These are phyloP conservation scores for Thalassiosira oceanica DNA, from an alignment of 352 stramenopile species.

Conservation along the genomic window DNA sequence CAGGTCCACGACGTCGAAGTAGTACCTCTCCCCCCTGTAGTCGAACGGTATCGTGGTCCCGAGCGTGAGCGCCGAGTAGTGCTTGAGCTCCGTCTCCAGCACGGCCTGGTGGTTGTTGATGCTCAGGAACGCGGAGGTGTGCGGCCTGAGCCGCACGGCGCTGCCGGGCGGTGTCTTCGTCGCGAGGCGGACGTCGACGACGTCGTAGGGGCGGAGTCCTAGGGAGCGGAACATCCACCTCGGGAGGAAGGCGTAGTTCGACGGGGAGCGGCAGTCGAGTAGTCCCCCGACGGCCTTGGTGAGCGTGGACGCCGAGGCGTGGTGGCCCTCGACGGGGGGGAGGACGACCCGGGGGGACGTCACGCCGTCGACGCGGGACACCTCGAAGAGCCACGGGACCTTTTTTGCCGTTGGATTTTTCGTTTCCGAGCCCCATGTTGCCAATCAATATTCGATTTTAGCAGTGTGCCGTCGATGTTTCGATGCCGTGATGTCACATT, in stretches of 20 bases:
- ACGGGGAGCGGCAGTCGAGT: slow-evolving; percentile 76
- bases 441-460: too few relatives aligned
- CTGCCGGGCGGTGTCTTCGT: slow-evolving; percentile 54
- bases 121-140: slow-evolving; percentile 56
- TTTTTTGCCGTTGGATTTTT: too few relatives aligned
- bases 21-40: slow-evolving; percentile 72
- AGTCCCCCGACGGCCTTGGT: slow-evolving; percentile 57
- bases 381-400: slow-evolving; percentile 76
- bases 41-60: slow-evolving; percentile 78
- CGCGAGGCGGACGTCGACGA: slow-evolving; percentile 69
- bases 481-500: too few relatives aligned
- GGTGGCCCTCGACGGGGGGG: slow-evolving; percentile 25
- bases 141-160: slow-evolving; percentile 66
- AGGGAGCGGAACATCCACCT: slow-evolving; percentile 77
- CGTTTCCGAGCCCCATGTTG: too few relatives aligned
- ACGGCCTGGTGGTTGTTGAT: slow-evolving; percentile 79
- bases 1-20: slow-evolving; percentile 80
- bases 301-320: slow-evolving; percentile 27
- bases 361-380: slow-evolving; percentile 62
- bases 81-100: slow-evolving; percentile 78
- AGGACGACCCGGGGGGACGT: slow-evolving; percentile 31
- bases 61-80: slow-evolving; percentile 73
- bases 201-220: slow-evolving; percentile 60
- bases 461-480: too few relatives aligned
- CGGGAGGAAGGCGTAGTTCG: slow-evolving; percentile 77